Evolutionary conservation across 2,329 filamentous ascomycete genomes (phyloP), one percentile per base, ranked within the genome.

Genomic region (Trichophaea hybrida): DNA sequence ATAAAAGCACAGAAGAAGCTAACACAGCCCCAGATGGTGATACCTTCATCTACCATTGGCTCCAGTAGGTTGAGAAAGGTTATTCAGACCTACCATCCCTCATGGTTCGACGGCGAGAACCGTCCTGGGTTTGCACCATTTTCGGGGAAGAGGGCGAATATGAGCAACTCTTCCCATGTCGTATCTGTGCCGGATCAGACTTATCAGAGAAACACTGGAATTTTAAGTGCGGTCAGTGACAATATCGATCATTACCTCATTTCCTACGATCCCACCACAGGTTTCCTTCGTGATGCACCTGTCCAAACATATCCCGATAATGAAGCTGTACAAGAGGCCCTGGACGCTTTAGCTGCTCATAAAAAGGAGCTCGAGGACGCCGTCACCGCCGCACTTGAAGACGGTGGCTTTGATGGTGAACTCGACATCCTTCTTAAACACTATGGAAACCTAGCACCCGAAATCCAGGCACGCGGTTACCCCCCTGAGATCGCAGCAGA

Each of bases 161-260:
- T 7, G 3, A 15, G 8, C 12, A 33, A 15, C 7, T 48, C 40
- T 7, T 31, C 24, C 4, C 15, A n/a, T 15, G 32, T 53, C 5
- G 4, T 10, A 8, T 4, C 15, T 4, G 50, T n/a, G 10, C 4
- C n/a, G 7, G 33, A 34, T 13, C 10, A 6, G 13, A n/a, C 24
- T 12, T n/a, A 8, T 2, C 32, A n/a, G 5, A 13, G 31, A 4
- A n/a, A 13, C 32, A 37, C 15, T 12, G 17, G 10, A 10, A 24
- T 55, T 17, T 37, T 37, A 6, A 8, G 15, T 13, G 34, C 24
- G 17, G 58, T 65, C 32, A 35, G 58, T 3, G 60, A 66, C 46
- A 58, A 59, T n/a, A 53, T 66, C 4, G 54, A 46, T 6, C 64
- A 66, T 44, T 58, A 66, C 35, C 37, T 65, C 5, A 38, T 66